Evolutionary conservation across 2,329 filamentous ascomycete genomes (phyloP).

Genomic region (Cladosporium sp.): DNA sequence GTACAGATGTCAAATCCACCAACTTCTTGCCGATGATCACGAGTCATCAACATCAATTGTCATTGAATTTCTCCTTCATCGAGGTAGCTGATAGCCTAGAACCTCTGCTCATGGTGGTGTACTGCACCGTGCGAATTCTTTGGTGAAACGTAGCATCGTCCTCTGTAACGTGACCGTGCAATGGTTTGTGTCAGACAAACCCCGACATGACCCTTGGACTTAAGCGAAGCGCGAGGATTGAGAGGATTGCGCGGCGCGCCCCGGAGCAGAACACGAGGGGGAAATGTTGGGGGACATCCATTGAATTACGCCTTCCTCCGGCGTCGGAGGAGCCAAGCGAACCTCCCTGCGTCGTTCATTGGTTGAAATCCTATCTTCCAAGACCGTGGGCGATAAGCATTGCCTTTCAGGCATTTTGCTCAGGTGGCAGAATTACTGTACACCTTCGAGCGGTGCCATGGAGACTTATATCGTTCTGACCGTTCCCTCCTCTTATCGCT

Average conservation of each 20-base stretch:
- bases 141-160: not conserved
- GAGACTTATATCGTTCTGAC: not conserved
- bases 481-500: not conserved
- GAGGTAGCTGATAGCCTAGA: not conserved
- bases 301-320: not conserved
- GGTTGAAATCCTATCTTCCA: not conserved
- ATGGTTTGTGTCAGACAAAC: not conserved
- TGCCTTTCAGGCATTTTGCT: constrained; percentile 5
- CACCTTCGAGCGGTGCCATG: not conserved
- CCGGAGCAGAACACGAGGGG: constrained; percentile 3
- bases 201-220: no score
- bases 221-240: not conserved
- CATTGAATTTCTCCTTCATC: not conserved
- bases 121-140: not conserved
- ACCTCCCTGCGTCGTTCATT: not conserved
- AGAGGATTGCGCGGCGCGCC: not conserved
- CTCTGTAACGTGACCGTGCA: not conserved
- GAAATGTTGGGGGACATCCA: not conserved
- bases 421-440: constrained; percentile 19
- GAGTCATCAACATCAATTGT: not conserved
- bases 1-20: not conserved
- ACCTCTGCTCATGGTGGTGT: not conserved
- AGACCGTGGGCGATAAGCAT: constrained; percentile 11
- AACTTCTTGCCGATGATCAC: not conserved
- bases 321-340: not conserved